Conservation (phyloP, 305 asterid species). For the Fraxinus platypoda region DNA sequence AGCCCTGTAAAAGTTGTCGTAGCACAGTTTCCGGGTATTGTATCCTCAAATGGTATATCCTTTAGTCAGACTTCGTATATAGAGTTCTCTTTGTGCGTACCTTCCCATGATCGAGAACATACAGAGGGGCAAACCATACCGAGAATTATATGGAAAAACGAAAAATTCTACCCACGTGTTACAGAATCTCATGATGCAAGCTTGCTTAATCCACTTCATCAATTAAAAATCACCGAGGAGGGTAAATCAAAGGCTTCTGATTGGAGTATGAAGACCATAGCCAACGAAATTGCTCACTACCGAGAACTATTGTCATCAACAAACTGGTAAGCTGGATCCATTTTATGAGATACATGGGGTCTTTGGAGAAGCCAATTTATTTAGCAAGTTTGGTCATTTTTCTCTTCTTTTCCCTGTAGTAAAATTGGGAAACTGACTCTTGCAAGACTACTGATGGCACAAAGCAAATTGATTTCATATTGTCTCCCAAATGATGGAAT, state of each 20-base stretch:
- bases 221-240: slow-evolving; percentile 39
- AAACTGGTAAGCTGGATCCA: slow-evolving; percentile 63
- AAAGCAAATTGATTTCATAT: slow-evolving; percentile 46
- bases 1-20: slow-evolving; percentile 57
- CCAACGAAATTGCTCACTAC: slow-evolving; percentile 63
- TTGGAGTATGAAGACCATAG: slow-evolving; percentile 53
- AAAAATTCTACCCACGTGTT: slow-evolving; percentile 41
- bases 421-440: slow-evolving; percentile 93
- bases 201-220: slow-evolving; percentile 38
- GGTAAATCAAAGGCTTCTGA: slow-evolving; percentile 31
- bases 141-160: slow-evolving; percentile 62
- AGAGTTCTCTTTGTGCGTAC: slow-evolving; percentile 45
- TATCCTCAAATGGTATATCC: slow-evolving; percentile 51
- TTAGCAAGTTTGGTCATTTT: slow-evolving; percentile 5
- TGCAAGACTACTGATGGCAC: slow-evolving; percentile 86
- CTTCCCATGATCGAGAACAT: slow-evolving; percentile 37
- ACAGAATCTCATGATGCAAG: slow-evolving; percentile 35
- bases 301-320: slow-evolving; percentile 63
- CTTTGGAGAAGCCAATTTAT: slow-evolving; percentile 5
- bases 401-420: slow-evolving; percentile 47
- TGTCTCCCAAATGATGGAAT: slow-evolving; percentile 33
- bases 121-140: slow-evolving; percentile 30
- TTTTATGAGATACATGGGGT: slow-evolving; percentile 1
- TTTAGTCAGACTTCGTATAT: slow-evolving; percentile 44
- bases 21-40: slow-evolving; percentile 54